Evolutionary conservation across 805 yeast species (phyloP).

Genomic region (Maudiozyma serrabonitensis): DNA sequence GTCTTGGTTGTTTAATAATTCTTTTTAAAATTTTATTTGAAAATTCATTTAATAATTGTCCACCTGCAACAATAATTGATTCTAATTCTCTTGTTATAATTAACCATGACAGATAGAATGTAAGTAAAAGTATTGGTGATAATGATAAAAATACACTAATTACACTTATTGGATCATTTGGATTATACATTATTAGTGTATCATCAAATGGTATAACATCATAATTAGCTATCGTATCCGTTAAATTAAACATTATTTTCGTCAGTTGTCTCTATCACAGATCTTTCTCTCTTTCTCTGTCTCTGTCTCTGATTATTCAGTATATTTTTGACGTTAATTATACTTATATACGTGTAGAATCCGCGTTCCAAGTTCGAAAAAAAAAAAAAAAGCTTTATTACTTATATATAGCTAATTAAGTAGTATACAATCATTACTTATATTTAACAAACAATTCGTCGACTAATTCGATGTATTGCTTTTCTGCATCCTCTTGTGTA

Average conservation of each 20-base stretch:
- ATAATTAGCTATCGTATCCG: not conserved
- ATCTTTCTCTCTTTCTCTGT: too few relatives aligned
- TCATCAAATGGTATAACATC: slow-evolving; percentile 61
- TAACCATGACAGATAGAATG: slow-evolving; percentile 78
- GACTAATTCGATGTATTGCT: slow-evolving; percentile 61
- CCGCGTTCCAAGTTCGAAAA: too few relatives aligned
- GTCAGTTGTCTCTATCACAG: too few relatives aligned
- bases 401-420: not conserved
- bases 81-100: slow-evolving; percentile 75
- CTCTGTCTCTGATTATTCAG: too few relatives aligned
- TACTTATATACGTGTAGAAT: too few relatives aligned
- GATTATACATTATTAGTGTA: slow-evolving; percentile 73
- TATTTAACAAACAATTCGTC: slow-evolving; percentile 44
- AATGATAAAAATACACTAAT: slow-evolving; percentile 65
- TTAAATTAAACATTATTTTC: not conserved
- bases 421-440: slow-evolving; percentile 26
- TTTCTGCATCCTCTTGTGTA: slow-evolving; percentile 84
- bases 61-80: slow-evolving; percentile 72
- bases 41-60: slow-evolving; percentile 73
- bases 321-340: too few relatives aligned
- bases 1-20: slow-evolving; percentile 63
- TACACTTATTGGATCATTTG: slow-evolving; percentile 49
- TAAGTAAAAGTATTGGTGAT: slow-evolving; percentile 67
- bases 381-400: too few relatives aligned
- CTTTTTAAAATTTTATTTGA: slow-evolving; percentile 60